phyloP scores from a whole-genome alignment of 1,284 basidiomycete species.

The Puccinia brachypodii region DNA sequence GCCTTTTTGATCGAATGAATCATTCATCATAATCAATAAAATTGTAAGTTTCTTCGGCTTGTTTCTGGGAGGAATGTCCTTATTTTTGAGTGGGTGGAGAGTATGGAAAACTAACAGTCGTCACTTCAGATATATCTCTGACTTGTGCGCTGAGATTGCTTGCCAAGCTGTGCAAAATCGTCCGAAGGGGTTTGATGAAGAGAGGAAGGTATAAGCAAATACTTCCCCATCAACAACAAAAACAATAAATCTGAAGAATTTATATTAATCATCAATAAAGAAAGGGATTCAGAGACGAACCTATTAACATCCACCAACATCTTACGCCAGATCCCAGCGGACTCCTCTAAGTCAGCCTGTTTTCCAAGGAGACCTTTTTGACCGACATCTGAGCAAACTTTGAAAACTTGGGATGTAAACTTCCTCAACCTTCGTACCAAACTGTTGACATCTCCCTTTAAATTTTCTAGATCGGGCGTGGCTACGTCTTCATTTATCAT shows the following conservation, averaged over 20 bases:
- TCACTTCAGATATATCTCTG: constrained; percentile 44
- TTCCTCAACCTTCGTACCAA: constrained; percentile 29
- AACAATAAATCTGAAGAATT: neutral
- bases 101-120: constrained; percentile 28
- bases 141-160: constrained; percentile 47
- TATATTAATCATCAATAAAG: too few species aligned
- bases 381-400: constrained; percentile 43
- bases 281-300: constrained; percentile 1
- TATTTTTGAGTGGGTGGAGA: too few species aligned
- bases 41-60: neutral
- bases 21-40: neutral
- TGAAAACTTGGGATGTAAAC: constrained; percentile 48
- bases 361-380: constrained; percentile 45
- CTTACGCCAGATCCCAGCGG: constrained; percentile 46
- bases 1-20: constrained; percentile 43
- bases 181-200: neutral
- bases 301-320: constrained; percentile 48
- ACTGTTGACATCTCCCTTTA: constrained; percentile 46
- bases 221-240: too few species aligned
- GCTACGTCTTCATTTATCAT: constrained; percentile 48
- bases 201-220: neutral
- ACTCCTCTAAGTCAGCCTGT: constrained; percentile 46
- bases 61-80: neutral
- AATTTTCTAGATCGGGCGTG: constrained; percentile 41
- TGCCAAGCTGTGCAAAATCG: constrained; percentile 24